Conservation (phyloP, 805 yeast species). For the Spathaspora arborariae region DNA sequence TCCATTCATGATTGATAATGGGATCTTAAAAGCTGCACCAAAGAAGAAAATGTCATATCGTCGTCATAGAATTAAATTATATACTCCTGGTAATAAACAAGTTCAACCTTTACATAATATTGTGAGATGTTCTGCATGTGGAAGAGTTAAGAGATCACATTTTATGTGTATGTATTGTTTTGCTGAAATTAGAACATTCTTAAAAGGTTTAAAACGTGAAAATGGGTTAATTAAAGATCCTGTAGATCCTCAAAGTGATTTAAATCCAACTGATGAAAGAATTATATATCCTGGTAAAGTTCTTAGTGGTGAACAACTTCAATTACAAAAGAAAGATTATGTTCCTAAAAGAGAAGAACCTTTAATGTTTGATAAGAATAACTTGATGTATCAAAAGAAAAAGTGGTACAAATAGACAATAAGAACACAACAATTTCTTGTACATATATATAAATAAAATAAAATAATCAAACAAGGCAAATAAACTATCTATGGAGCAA, state of each 20-base stretch:
- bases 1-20: slow-evolving; percentile 54
- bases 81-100: slow-evolving; percentile 81
- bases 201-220: slow-evolving; percentile 51
- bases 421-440: background rate
- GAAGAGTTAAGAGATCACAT: slow-evolving; percentile 85
- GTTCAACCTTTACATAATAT: slow-evolving; percentile 70
- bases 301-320: slow-evolving; percentile 29
- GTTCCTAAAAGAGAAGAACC: slow-evolving; percentile 42
- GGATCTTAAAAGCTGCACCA: slow-evolving; percentile 85
- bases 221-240: slow-evolving; percentile 11
- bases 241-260: slow-evolving; percentile 24
- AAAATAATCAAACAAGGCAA: background rate
- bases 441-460: slow-evolving; percentile 5
- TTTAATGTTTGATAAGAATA: slow-evolving; percentile 27
- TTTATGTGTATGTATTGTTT: slow-evolving; percentile 92
- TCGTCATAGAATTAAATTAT: slow-evolving; percentile 78
- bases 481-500: slow-evolving; percentile 54
- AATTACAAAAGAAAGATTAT: slow-evolving; percentile 39
- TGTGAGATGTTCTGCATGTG: slow-evolving; percentile 94
- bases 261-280: slow-evolving; percentile 58
- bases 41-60: slow-evolving; percentile 88
- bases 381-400: slow-evolving; percentile 17
- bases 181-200: slow-evolving; percentile 68
- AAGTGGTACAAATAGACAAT: background rate
- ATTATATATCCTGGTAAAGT: slow-evolving; percentile 73